Evolutionary conservation across 208 protist genomes (phyloP), one percentile per base, ranked within the genome.

Genomic region (Crithidia mellificae): DNA sequence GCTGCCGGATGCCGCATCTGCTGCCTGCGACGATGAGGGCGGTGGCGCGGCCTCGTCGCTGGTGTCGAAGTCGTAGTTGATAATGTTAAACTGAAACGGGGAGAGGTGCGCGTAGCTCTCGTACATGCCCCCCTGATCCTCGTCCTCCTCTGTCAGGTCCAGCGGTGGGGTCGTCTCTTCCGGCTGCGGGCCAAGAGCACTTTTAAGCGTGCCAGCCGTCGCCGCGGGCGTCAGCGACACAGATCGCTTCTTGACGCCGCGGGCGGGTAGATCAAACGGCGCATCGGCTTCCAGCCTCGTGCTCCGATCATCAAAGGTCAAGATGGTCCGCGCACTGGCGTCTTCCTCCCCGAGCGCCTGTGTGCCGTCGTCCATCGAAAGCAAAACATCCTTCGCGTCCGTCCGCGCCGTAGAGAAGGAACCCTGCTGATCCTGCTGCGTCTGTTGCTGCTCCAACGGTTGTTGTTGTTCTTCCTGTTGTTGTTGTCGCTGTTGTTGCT

Each of bases 71-170:
- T 68, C 63, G 63, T 61, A 68, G 52, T 59, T 29, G 27, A 68
- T 68, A 15, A 59, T 68, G 29, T 68, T 68, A 22, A 68, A 68
- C 2, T 58, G 63, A 34, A 68, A 68, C 0, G 63, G 63, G 15
- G 50, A 59, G 27, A 68, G 63, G 14, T 68, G 63, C 0, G 38
- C 29, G 34, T 53, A 65, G 59, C 46, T 55, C 32, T 65, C 46
- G 20, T 55, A 53, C 29, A 41, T 46, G 27, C 34, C 27, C 4
- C 15, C 24, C 25, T 67, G 30, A n/a, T 67, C 50, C 0, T 43
- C 59, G 11, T 46, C 47, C 12, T 55, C 59, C 22, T 55, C 46
- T 25, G 5, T 2, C 3, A 6, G 41, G 46, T 39, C n/a, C 19
- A 24, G 41, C 38, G 30, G 29, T 14, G 22, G 19, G 0, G 15